These are phyloP conservation scores for Penicillium decumbens DNA, from an alignment of 2,329 filamentous ascomycete genomes.

Conservation along the genomic window DNA sequence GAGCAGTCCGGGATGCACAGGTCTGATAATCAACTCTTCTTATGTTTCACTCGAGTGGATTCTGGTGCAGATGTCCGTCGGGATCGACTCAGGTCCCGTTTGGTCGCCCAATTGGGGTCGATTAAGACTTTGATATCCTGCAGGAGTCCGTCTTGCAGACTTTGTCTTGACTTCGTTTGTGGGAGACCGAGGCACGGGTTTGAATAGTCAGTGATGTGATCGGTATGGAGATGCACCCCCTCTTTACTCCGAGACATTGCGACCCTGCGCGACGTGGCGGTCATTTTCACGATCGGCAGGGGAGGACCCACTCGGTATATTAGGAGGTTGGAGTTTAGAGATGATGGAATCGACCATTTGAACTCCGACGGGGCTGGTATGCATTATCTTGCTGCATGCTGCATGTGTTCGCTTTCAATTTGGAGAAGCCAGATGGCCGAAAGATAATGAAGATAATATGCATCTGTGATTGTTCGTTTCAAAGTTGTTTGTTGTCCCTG, in stretches of 20 bases:
- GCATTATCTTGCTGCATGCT: neutral
- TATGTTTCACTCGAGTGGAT: no score
- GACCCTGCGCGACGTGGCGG: constrained; percentile 7
- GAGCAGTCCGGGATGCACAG: neutral
- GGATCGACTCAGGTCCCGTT: constrained; percentile 2
- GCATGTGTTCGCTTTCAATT: neutral
- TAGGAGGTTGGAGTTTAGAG: neutral
- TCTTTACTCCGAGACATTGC: constrained; percentile 9
- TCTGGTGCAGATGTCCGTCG: constrained; percentile 12
- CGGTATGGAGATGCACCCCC: constrained; percentile 10
- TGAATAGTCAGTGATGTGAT: constrained; percentile 15
- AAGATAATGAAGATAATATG: no score
- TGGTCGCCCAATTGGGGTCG: constrained; percentile 2
- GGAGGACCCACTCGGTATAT: constrained; percentile 14
- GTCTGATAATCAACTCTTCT: neutral
- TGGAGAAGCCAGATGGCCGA: neutral
- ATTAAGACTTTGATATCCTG: neutral
- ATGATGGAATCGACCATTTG: no score
- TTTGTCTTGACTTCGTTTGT: neutral
- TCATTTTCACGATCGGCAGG: constrained; percentile 16
- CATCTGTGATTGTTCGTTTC: no score
- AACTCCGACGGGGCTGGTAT: neutral
- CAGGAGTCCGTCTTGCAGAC: neutral
- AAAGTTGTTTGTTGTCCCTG: neutral
- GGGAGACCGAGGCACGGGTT: neutral